Evolutionary conservation across 306 rosid genomes (phyloP).

Genomic region (Hippophae tibetana): DNA sequence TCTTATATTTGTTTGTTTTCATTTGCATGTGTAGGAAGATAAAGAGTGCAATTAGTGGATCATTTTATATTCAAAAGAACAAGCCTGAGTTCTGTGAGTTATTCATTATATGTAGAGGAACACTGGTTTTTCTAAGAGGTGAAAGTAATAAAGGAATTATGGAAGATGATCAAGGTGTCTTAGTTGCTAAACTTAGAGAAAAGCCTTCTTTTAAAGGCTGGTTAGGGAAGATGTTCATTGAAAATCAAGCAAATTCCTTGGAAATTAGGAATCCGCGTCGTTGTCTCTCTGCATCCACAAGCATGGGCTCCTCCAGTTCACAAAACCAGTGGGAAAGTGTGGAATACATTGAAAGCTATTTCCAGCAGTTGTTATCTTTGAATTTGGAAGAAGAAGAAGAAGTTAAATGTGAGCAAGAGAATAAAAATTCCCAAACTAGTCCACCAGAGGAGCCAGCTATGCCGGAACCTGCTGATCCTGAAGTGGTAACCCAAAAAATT

Average conservation of each 20-base stretch:
- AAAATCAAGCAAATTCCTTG: slow-evolving; percentile 26
- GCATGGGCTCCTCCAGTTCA: slow-evolving; percentile 27
- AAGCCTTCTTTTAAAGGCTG: slow-evolving; percentile 48
- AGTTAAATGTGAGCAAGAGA: slow-evolving; percentile 11
- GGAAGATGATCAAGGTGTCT: slow-evolving; percentile 73
- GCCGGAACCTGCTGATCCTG: slow-evolving; percentile 26
- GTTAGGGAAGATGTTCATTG: slow-evolving; percentile 58
- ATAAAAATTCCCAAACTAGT: slow-evolving; percentile 19
- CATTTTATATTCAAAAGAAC: slow-evolving; percentile 56
- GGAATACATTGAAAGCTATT: slow-evolving; percentile 56
- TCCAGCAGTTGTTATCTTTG: slow-evolving; percentile 38
- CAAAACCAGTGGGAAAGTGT: slow-evolving; percentile 49
- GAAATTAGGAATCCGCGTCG: slow-evolving; percentile 10
- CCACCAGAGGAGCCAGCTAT: slow-evolving; percentile 30
- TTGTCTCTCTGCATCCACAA: slow-evolving; percentile 29
- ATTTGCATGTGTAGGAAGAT: slow-evolving; percentile 40
- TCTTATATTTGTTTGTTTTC: neutral
- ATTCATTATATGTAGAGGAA: slow-evolving; percentile 64
- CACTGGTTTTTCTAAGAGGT: slow-evolving; percentile 55
- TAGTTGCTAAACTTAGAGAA: slow-evolving; percentile 45
- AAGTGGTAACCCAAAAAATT: slow-evolving; percentile 26
- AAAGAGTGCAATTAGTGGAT: slow-evolving; percentile 55
- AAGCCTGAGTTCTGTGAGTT: slow-evolving; percentile 66
- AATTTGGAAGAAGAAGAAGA: slow-evolving; percentile 38
- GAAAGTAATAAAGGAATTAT: slow-evolving; percentile 49